Evolutionary conservation across 2,329 filamentous ascomycete species (phyloP), one percentile per base, ranked within the genome.

Genomic region (Fusarium falciforme): DNA sequence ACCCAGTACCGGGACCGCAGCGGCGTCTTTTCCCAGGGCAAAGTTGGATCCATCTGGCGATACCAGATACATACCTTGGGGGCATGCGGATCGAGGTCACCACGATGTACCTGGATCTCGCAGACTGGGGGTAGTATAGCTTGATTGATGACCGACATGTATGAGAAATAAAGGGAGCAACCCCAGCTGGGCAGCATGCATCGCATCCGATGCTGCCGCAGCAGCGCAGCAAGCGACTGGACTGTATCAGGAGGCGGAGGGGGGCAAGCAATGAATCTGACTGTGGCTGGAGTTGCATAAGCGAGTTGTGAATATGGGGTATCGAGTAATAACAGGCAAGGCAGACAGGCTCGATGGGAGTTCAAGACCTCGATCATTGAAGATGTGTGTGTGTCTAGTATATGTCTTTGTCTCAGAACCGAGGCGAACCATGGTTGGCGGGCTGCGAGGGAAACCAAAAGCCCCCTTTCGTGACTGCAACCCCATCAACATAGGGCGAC

Each of bases 21-120:
- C 47, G 47, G 25, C 47, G 47, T 52, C 29, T 29, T 27, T 29
- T 29, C 25, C 47, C 25, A 52, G 47, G 47, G 47, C 25, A 29
- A 31, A 38, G 60, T 57, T 63, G 54, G 66, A 68, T 58, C 36
- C 57, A 74, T 68, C 67, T 65, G 64, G 54, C 67, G 60, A 65
- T 63, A 61, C 57, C 22, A 52, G 47, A 52, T 52, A 52, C 47
- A 29, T 52, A 52, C 47, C 16, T 52, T 74, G 33, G 60, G 59
- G 67, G 49, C 63, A 60, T 62, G 57, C 57, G 71, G 67, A 73
- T 74, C 71, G 67, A 74, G 52, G 68, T 73, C 60, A 54, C 44
- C 40, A 29, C 20, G 10, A 62, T 44, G 42, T 62, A 68, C 67
- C 60, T 71, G 64, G 47, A 74, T 73, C 71, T 74, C 71, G 71